phyloP scores from a whole-genome alignment of 768 basidiomycete genomes.

The Tephrocybe sp. region DNA sequence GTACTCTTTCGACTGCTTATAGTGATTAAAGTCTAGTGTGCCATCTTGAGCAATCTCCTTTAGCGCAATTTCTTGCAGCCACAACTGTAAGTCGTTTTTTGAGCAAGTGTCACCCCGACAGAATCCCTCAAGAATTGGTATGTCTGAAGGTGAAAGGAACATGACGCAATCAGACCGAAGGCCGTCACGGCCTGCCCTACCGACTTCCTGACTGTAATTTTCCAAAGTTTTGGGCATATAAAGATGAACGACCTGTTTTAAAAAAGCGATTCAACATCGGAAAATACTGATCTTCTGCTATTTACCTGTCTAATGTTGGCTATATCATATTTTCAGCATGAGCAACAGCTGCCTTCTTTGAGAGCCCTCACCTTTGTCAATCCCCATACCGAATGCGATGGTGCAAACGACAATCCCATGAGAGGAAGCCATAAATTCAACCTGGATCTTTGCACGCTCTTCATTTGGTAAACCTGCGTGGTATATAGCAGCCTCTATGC shows the following conservation, averaged over 20 bases:
- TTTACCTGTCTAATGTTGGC: constrained; percentile 15
- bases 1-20: constrained; percentile 38
- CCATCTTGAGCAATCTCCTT: constrained; percentile 35
- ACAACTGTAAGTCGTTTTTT: constrained; percentile 35
- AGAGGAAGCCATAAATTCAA: constrained; percentile 10
- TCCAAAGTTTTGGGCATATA: constrained; percentile 16
- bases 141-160: constrained; percentile 42
- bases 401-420: constrained; percentile 14
- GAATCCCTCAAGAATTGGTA: constrained; percentile 49
- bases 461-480: constrained; percentile 16
- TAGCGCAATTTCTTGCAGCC: constrained; percentile 39
- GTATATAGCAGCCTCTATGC: constrained; percentile 13
- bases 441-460: constrained; percentile 8
- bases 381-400: constrained; percentile 17
- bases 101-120: constrained; percentile 47
- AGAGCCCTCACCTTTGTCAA: constrained; percentile 11
- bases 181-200: constrained; percentile 18
- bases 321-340: neutral
- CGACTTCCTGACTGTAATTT: constrained; percentile 17
- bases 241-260: constrained; percentile 11
- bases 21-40: constrained; percentile 40
- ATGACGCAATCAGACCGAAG: constrained; percentile 39
- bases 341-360: neutral
- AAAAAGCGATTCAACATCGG: neutral
- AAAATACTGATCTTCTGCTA: neutral